Base-by-base conservation (phyloP, 1,284 basidiomycete genomes). In the Trichosporon sp. region DNA sequence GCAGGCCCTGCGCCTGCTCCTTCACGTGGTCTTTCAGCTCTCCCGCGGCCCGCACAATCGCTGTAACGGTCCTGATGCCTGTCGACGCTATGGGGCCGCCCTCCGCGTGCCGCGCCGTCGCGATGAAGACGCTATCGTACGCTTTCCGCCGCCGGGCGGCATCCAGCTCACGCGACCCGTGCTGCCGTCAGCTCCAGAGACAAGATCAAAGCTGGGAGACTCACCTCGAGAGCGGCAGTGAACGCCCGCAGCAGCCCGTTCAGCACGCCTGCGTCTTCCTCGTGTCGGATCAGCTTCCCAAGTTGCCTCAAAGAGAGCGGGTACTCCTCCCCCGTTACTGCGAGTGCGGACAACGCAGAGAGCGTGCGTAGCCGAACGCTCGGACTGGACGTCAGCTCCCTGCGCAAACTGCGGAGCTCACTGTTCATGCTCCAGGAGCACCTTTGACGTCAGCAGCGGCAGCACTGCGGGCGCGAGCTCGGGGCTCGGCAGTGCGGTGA, bases 391-490 rank as follows among this genome's bases (percentile, higher is more conserved):
- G 35, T 70, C 44, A 60, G 35, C 34, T 34, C 15, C 25, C 13
- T 3, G 25, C 2, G 18, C 21, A 9, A 18, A 3, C 8, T 7
- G 34, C 5, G 21, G 21, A 2, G 73, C 77, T 66, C 56, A 80
- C 80, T 73, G 23, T 0, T 73, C 66, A 38, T 82, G 79, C 64
- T 75, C 72, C 1, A 79, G 66, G 13, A 82, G 62, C 0, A 64
- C 21, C 47, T 72, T 73, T 2, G 75, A 72, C 0, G 65, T 66
- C 11, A 82, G 67, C 1, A 80, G 62, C 0, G 78, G 79, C 8
- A 73, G 70, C 2, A 82, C 78, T 11, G 82, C 82, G 2, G 82
- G 81, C 11, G 67, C 75, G 3, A 83, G 73, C 44, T 82, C 80
- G 0, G 42, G 25, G 0, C 77, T 78, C 1, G 81, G 80, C 8